Base-by-base conservation (phyloP, 108 stramenopile species). In the Cyclotella distinguenda region DNA sequence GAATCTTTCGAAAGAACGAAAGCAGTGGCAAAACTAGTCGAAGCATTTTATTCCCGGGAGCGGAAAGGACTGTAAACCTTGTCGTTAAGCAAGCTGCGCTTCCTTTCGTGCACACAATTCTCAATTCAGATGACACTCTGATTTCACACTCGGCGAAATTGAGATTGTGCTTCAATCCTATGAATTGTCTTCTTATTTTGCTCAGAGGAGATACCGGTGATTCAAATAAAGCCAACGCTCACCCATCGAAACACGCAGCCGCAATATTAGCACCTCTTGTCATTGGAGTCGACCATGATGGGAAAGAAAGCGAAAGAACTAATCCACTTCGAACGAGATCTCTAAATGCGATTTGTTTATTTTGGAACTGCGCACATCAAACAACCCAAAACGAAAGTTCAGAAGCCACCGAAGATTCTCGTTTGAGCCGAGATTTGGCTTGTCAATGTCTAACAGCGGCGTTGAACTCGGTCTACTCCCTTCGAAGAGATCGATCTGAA, bases 191-290 rank as follows among this genome's bases (percentile, higher is more conserved):
- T 16, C 61, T 62, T 47, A 31, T 66, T 6, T 59, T 78, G 28
- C 33, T 78, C 30, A 28, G 28, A 47, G 69, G 60, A 34, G 64
- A 56, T 12, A 43, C 34, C 34, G 50, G 21, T 25, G 45, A 49
- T 10, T n/a, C 28, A 40, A 7, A 44, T 10, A 34, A 35, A 27
- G 32, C 33, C 9, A 58, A n/a, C 28, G 49, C 31, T 39, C 77
- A 70, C 42, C 55, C 60, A 12, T 78, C 77, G 19, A 81, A 71
- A 32, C 72, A 78, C 51, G 78, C 79, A 55, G 51, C 84, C 23
- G 82, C 84, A 19, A 82, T 86, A 19, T 36, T 90, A 18, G 77
- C 84, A 16, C 86, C 89, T 9, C 72, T 87, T 36, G 78, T 87
- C 19, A 51, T 82, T 26, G 86, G 86, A 60, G 76, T 90, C 0